Evolutionary conservation across 495 filamentous ascomycete genomes (phyloP).

Genomic region (Lophiotrema nucula): DNA sequence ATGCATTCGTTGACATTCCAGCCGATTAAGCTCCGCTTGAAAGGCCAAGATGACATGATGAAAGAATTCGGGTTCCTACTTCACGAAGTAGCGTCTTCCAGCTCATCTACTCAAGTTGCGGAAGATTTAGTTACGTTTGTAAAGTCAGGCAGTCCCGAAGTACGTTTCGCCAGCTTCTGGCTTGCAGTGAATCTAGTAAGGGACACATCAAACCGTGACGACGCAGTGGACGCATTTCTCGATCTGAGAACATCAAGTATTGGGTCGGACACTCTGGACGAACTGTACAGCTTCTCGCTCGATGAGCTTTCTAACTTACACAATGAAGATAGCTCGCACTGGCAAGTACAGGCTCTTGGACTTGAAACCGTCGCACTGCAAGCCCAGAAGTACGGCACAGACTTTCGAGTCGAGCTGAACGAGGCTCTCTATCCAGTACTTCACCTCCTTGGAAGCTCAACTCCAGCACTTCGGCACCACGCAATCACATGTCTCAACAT

Average conservation of each 20-base stretch:
- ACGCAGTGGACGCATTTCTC: constrained; percentile 67
- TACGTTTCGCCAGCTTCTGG: constrained; percentile 71
- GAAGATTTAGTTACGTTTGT: constrained; percentile 34
- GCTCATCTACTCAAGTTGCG: constrained; percentile 23
- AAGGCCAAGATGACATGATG: constrained; percentile 37
- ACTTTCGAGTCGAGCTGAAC: constrained; percentile 81
- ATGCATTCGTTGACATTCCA: constrained; percentile 29
- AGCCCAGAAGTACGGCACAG: constrained; percentile 44
- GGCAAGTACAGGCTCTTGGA: constrained; percentile 53
- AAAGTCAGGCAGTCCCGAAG: constrained; percentile 21
- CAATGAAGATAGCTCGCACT: constrained; percentile 58
- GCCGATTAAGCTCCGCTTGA: constrained; percentile 27
- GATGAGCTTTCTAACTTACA: constrained; percentile 54
- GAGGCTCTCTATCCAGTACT: constrained; percentile 89
- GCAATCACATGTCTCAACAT: constrained; percentile 81
- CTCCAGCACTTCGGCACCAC: constrained; percentile 69
- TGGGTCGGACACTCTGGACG: constrained; percentile 62
- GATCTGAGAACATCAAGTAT: constrained; percentile 45
- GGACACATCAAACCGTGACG: constrained; percentile 33
- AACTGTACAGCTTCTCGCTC: constrained; percentile 77
- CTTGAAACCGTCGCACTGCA: constrained; percentile 43
- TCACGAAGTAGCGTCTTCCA: constrained; percentile 23
- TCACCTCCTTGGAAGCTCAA: constrained; percentile 75
- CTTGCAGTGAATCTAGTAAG: constrained; percentile 70
- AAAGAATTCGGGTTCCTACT: constrained; percentile 32